Conservation (phyloP, 495 filamentous ascomycete species). For the Immersiella caudata region DNA sequence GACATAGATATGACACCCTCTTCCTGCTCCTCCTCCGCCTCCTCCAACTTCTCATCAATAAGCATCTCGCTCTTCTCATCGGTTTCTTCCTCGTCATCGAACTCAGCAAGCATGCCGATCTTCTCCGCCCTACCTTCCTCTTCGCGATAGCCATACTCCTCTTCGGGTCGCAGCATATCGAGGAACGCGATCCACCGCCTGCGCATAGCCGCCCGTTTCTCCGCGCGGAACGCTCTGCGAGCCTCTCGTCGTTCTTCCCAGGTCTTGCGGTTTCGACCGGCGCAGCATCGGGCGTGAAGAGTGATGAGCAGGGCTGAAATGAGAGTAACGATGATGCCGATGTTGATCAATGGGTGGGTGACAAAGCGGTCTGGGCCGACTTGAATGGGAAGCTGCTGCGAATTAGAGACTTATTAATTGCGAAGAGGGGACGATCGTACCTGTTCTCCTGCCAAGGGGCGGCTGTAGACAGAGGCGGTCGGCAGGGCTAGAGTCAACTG, state of each 20-base stretch:
- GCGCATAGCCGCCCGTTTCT: slow-evolving; percentile 10
- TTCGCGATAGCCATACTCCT: background rate
- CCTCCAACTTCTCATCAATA: background rate
- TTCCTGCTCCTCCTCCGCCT: background rate
- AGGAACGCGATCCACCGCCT: slow-evolving; percentile 11
- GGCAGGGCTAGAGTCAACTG: background rate
- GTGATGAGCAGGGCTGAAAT: background rate
- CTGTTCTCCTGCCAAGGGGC: no score
- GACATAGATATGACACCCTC: background rate
- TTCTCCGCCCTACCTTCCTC: background rate
- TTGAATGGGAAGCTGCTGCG: background rate
- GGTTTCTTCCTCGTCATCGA: background rate
- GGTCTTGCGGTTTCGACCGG: background rate
- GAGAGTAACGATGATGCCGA: background rate
- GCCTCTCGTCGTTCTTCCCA: slow-evolving; percentile 8
- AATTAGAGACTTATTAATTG: background rate
- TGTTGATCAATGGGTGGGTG: background rate
- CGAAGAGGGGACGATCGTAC: no score
- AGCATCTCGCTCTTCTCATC: slow-evolving; percentile 15
- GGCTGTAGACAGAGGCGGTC: background rate
- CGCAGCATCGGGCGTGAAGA: background rate
- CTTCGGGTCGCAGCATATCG: slow-evolving; percentile 4
- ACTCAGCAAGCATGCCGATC: background rate
- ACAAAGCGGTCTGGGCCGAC: background rate
- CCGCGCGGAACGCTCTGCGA: background rate